Base-by-base conservation (phyloP, 2,329 filamentous ascomycete species). In the Monosporascus sp. region DNA sequence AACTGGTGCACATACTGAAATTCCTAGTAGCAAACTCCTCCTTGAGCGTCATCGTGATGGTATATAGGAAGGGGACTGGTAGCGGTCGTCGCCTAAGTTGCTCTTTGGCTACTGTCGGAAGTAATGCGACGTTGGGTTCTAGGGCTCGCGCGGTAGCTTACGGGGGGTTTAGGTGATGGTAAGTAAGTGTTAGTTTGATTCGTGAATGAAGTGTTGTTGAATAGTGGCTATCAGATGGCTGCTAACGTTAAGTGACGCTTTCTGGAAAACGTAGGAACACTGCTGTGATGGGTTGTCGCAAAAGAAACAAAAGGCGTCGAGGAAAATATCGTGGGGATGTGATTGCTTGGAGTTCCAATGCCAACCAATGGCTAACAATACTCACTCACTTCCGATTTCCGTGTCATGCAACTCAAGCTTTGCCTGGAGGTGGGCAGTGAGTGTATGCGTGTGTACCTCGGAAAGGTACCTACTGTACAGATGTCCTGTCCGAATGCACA, bases 21-120 rank as follows among this genome's bases (percentile, higher is more conserved):
- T 89, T 89, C 66, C 86, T 79, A 56, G 85, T 86, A 69, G 80
- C 80, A 69, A 89, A 87, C 73, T 88, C 85, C 67, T 88, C 85
- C 72, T 82, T 82, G 75, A 88, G 78, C 70, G 84, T 81, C 85
- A 88, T 88, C 59, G 75, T 85, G 78, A 63, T 67, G 65, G 60
- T 54, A 47, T 47, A 41, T 22, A 24, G 20, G 31, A n/a, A n/a
- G n/a, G 44, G 48, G 22, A 17, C 36, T 19, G 37, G 48, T 50
- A 27, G 24, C 5, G 9, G 41, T 44, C 11, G 43, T 27, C 16
- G 22, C 7, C 11, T 5, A 46, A 17, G 22, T 14, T 27, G 43
- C 22, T 17, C 6, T n/a, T 27, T 19, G 22, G 24, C 24, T 46
- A 34, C 31, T 14, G 31, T 14, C 31, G 31, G 31, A 34, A 34